Conservation (phyloP, 2,329 filamentous ascomycete species). For the Claviceps purpurea region DNA sequence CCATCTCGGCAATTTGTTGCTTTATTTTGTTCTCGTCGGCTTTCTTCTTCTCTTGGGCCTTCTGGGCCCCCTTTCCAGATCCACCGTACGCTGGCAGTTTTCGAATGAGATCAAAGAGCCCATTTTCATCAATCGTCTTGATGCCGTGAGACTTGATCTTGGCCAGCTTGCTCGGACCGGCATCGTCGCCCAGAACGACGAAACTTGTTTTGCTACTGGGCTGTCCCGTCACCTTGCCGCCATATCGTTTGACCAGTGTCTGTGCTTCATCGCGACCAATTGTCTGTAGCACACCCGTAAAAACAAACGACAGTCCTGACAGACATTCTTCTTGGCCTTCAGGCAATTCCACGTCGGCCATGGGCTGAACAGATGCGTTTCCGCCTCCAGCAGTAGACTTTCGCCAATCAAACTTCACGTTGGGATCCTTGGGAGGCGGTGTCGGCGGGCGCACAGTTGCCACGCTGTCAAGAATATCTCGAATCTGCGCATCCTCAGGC, state of each 20-base stretch:
- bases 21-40: slow-evolving; percentile 74
- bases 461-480: slow-evolving; percentile 80
- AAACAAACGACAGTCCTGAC: slow-evolving; percentile 81
- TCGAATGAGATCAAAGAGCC: slow-evolving; percentile 75
- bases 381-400: slow-evolving; percentile 44
- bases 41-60: slow-evolving; percentile 70
- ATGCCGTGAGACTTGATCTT: slow-evolving; percentile 71
- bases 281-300: slow-evolving; percentile 74
- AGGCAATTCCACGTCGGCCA: slow-evolving; percentile 59
- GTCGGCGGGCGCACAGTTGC: slow-evolving; percentile 71
- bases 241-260: slow-evolving; percentile 79
- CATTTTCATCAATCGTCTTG: slow-evolving; percentile 90
- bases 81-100: slow-evolving; percentile 75
- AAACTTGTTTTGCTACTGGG: slow-evolving; percentile 92
- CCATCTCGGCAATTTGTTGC: slow-evolving; percentile 72
- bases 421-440: slow-evolving; percentile 59
- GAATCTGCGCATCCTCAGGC: slow-evolving; percentile 54
- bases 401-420: slow-evolving; percentile 69
- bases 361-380: slow-evolving; percentile 46
- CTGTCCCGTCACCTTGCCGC: slow-evolving; percentile 73
- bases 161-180: slow-evolving; percentile 81
- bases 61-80: slow-evolving; percentile 74
- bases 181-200: slow-evolving; percentile 81
- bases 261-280: slow-evolving; percentile 77
- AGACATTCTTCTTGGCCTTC: slow-evolving; percentile 80